A percentile compares a stretch with the other conserved stretches of the same genome.
These are phyloP conservation scores for Albatrellus ellisii DNA, from an alignment of 768 basidiomycete species.

Conservation along the genomic window DNA sequence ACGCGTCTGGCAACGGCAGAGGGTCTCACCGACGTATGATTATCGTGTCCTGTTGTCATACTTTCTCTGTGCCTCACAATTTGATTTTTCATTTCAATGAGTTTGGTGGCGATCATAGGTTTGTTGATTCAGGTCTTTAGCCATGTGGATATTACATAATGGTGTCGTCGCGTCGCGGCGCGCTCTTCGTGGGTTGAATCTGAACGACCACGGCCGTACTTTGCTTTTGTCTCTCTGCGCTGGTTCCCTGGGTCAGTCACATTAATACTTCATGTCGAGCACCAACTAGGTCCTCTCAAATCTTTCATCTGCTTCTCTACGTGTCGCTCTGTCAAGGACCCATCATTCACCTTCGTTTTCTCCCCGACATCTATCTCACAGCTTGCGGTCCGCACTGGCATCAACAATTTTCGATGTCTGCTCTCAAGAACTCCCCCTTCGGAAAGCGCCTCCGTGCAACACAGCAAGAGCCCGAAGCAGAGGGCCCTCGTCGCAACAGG, in stretches of 20 bases:
- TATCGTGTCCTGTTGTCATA: background rate
- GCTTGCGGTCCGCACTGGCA: conserved; percentile 1
- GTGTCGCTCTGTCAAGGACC: conserved; percentile 13
- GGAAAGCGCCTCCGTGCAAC: conserved; percentile 71
- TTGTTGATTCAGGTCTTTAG: too few relatives aligned
- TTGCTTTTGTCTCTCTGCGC: background rate
- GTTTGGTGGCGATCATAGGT: too few relatives aligned
- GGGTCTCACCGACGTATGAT: background rate
- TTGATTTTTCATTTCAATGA: too few relatives aligned
- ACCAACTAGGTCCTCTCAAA: background rate
- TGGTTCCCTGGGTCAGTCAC: background rate
- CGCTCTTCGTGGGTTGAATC: conserved; percentile 1
- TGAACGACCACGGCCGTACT: conserved; percentile 1
- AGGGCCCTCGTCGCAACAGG: conserved; percentile 35
- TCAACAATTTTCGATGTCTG: conserved; percentile 35
- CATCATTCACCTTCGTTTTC: conserved; percentile 9
- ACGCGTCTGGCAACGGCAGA: too few relatives aligned
- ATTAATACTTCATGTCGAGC: too few relatives aligned
- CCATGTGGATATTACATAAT: conserved; percentile 2
- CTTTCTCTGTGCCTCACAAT: background rate
- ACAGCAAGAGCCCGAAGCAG: conserved; percentile 48
- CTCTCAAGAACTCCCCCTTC: conserved; percentile 75
- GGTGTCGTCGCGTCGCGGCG: background rate
- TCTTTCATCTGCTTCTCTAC: conserved; percentile 2
- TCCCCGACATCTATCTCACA: conserved; percentile 14